Conservation (phyloP, 2,329 filamentous ascomycete genomes). For the Herpomyces periplanetae region DNA sequence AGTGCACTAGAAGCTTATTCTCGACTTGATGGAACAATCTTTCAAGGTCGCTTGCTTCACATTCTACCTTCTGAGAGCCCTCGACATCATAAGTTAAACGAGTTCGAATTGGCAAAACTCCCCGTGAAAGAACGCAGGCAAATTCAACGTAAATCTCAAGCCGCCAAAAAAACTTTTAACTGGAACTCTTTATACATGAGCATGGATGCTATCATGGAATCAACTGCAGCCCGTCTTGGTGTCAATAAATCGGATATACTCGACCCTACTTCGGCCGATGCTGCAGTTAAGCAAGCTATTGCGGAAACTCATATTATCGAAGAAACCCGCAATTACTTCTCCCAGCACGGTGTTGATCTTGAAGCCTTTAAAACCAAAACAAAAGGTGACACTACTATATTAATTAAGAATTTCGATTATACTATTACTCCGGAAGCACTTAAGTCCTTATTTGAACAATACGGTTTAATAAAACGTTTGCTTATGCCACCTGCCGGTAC, state of each 20-base stretch:
- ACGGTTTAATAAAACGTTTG: slow-evolving; percentile 37
- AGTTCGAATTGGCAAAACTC: slow-evolving; percentile 56
- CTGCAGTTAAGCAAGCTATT: slow-evolving; percentile 78
- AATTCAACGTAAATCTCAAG: slow-evolving; percentile 45
- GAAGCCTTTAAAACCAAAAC: slow-evolving; percentile 56
- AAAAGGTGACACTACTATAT: slow-evolving; percentile 46
- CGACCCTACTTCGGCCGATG: slow-evolving; percentile 77
- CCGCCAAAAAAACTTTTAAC: slow-evolving; percentile 40
- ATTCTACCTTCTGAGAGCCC: slow-evolving; percentile 52
- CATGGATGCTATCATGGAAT: slow-evolving; percentile 67
- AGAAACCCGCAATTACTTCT: slow-evolving; percentile 74
- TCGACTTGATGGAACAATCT: slow-evolving; percentile 39
- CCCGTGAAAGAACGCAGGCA: slow-evolving; percentile 79
- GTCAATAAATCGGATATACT: slow-evolving; percentile 65
- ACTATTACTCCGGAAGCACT: slow-evolving; percentile 43
- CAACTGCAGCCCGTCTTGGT: slow-evolving; percentile 47
- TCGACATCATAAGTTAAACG: slow-evolving; percentile 41
- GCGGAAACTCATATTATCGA: slow-evolving; percentile 86
- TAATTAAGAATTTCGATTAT: slow-evolving; percentile 80
- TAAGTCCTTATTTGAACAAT: slow-evolving; percentile 41
- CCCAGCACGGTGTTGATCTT: slow-evolving; percentile 51
- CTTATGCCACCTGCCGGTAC: slow-evolving; percentile 74
- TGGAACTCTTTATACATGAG: slow-evolving; percentile 99
- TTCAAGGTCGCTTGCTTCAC: slow-evolving; percentile 69
- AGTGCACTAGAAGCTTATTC: slow-evolving; percentile 41